Conservation (phyloP, 2,329 filamentous ascomycete genomes). For the Didymellaceae sp. region DNA sequence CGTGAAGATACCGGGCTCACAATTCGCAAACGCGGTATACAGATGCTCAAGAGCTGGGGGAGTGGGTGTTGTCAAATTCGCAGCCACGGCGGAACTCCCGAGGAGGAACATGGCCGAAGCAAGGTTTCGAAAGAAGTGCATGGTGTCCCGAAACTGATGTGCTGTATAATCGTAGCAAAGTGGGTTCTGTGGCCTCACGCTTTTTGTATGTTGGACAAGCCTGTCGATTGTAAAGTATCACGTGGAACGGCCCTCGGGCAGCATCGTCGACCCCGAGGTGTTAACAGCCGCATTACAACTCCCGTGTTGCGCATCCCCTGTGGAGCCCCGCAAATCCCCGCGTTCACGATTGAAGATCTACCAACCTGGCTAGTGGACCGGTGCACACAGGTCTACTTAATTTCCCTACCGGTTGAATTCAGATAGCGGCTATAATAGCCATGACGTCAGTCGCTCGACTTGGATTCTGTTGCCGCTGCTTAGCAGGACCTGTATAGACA, state of each 20-base stretch:
- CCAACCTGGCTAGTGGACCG: too few species aligned
- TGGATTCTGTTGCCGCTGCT: too few species aligned
- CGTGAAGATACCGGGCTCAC: constrained; percentile 28
- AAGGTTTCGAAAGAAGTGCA: background rate
- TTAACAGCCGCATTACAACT: background rate
- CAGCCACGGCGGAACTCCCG: background rate
- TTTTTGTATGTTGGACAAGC: background rate
- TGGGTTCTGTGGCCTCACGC: too few species aligned
- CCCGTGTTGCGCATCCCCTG: background rate
- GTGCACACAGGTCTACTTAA: too few species aligned
- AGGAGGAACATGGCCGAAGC: background rate
- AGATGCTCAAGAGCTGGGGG: constrained; percentile 33
- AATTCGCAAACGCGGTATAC: constrained; percentile 37
- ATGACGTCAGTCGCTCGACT: too few species aligned
- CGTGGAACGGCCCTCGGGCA: background rate
- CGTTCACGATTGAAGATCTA: too few species aligned
- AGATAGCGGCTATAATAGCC: too few species aligned
- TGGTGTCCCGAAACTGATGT: background rate
- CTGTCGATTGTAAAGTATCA: background rate
- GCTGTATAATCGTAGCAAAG: background rate
- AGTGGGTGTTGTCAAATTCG: background rate
- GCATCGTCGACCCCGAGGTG: background rate
- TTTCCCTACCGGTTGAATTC: too few species aligned
- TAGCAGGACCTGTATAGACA: too few species aligned
- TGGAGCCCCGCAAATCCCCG: background rate